These are phyloP conservation scores for Capsicum chinense DNA, from an alignment of 257 asterid species.

Conservation along the genomic window DNA sequence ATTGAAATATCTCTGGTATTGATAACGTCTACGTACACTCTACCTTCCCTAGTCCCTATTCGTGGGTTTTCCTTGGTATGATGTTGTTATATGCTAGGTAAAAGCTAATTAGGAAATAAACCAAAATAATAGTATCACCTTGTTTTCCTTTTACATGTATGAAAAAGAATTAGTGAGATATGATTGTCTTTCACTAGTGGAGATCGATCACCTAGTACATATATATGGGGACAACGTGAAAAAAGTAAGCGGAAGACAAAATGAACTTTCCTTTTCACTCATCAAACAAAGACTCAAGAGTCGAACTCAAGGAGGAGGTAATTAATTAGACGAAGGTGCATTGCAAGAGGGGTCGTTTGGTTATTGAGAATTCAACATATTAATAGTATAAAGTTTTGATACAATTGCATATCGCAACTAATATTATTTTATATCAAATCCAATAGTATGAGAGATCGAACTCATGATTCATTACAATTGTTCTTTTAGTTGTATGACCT, in stretches of 20 bases:
- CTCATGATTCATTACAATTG: background rate
- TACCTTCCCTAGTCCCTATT: too few species aligned
- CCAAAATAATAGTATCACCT: background rate
- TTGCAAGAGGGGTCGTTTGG: background rate
- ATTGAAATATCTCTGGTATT: too few species aligned
- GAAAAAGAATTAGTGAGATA: background rate
- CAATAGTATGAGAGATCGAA: background rate
- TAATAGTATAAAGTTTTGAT: background rate
- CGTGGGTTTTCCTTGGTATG: too few species aligned
- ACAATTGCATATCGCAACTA: background rate
- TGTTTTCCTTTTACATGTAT: background rate
- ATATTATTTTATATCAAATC: background rate
- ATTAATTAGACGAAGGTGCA: background rate
- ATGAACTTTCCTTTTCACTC: background rate
- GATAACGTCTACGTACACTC: too few species aligned
- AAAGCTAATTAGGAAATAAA: background rate
- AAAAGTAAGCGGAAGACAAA: background rate
- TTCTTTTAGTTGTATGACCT: background rate
- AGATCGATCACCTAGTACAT: background rate
- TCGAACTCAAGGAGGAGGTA: background rate
- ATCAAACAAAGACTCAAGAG: background rate
- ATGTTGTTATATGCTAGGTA: background rate
- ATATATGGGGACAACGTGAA: background rate
- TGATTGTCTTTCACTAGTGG: background rate
- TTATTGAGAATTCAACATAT: background rate